Evolutionary conservation across 306 rosid genomes (phyloP).

Genomic region (Lathyrus oleraceus): DNA sequence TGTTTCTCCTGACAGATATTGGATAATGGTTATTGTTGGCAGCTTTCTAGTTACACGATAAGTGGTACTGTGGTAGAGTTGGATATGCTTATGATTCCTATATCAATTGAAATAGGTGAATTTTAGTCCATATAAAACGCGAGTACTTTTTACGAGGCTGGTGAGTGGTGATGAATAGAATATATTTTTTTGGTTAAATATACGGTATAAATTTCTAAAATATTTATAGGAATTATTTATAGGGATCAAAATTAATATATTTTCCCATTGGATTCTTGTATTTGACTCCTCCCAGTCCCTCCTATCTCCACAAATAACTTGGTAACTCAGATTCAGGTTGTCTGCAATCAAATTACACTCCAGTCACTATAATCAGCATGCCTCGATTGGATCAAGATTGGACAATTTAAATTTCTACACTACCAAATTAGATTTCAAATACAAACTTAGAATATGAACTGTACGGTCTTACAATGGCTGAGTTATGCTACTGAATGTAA

Average conservation of each 20-base stretch:
- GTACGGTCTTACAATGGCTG: neutral
- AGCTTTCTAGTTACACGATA: neutral
- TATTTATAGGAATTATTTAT: neutral
- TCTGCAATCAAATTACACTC: neutral
- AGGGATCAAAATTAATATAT: neutral
- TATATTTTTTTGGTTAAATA: neutral
- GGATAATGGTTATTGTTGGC: neutral
- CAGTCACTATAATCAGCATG: neutral
- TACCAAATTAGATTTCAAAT: neutral
- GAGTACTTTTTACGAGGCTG: neutral
- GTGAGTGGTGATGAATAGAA: neutral
- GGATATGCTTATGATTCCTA: neutral
- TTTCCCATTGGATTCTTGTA: neutral
- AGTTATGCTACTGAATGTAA: neutral
- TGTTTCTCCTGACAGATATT: neutral
- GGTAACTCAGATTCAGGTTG: neutral
- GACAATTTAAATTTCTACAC: neutral
- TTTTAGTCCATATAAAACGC: neutral
- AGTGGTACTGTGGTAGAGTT: neutral
- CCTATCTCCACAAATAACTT: neutral
- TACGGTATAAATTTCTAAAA: neutral
- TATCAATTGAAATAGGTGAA: neutral
- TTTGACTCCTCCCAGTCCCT: neutral
- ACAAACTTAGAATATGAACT: neutral
- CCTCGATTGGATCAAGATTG: neutral